phyloP scores from a whole-genome alignment of 2,329 filamentous ascomycete species.

The Trichoderma pleuroti region DNA sequence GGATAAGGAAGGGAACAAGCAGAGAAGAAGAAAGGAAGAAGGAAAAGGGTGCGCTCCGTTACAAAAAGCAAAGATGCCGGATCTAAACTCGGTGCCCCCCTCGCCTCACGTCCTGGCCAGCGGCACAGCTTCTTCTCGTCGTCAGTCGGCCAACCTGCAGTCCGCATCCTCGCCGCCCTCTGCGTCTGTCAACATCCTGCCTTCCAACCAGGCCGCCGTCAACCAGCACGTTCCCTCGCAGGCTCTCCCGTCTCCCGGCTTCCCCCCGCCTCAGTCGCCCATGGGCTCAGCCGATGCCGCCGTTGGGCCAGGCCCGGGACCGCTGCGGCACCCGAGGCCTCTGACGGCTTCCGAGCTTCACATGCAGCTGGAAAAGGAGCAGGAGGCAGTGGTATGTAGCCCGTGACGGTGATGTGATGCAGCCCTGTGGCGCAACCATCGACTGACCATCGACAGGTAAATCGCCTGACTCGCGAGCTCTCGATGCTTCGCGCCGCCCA shows the following conservation, averaged over 20 bases:
- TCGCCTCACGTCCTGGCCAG: constrained; percentile 45
- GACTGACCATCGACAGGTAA: constrained; percentile 59
- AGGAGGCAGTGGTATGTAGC: constrained; percentile 77
- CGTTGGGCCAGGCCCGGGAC: constrained; percentile 57
- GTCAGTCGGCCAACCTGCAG: constrained; percentile 43
- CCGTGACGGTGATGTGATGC: not conserved
- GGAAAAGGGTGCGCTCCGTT: constrained; percentile 6
- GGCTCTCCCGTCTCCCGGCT: constrained; percentile 29
- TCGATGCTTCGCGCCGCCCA: constrained; percentile 71
- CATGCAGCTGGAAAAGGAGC: constrained; percentile 86
- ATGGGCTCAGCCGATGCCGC: constrained; percentile 36
- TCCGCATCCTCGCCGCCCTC: constrained; percentile 38
- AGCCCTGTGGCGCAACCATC: not conserved
- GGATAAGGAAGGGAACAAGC: not conserved
- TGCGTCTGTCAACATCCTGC: constrained; percentile 52
- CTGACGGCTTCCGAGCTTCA: constrained; percentile 87
- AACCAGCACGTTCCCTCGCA: constrained; percentile 37
- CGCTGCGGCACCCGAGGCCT: constrained; percentile 80
- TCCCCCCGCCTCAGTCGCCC: constrained; percentile 23
- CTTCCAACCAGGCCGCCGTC: constrained; percentile 52
- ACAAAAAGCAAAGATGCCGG: constrained; percentile 41
- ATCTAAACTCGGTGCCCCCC: constrained; percentile 54
- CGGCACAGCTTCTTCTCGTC: constrained; percentile 40
- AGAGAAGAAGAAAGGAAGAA: not conserved
- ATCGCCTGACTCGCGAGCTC: constrained; percentile 86